Evolutionary conservation across 176 grass and related monocot genomes (phyloP).

Genomic region (Oryza brachyantha): DNA sequence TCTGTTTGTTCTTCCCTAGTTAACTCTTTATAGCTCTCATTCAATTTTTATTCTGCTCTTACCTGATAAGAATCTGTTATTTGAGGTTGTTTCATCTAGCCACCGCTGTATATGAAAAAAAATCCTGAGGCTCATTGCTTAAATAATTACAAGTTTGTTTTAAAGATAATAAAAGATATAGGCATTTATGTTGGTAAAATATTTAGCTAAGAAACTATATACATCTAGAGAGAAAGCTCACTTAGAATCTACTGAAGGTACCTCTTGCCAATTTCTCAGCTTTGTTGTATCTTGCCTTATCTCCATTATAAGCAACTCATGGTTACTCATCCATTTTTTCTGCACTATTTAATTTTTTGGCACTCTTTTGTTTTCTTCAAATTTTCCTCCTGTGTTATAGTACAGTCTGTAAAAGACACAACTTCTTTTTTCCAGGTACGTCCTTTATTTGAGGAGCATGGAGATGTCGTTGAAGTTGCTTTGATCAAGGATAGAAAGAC

Average conservation of each 20-base stretch:
- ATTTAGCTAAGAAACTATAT: slow-evolving; percentile 1
- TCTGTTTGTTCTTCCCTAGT: slow-evolving; percentile 4
- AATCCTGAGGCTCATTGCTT: not conserved
- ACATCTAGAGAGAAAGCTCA: not conserved
- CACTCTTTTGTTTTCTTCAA: slow-evolving; percentile 1
- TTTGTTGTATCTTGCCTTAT: not conserved
- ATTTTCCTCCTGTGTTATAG: not conserved
- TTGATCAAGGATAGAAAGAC: slow-evolving; percentile 97
- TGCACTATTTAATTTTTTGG: not conserved
- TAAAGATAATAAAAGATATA: not conserved
- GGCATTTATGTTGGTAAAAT: not conserved
- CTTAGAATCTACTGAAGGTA: not conserved
- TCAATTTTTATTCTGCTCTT: not conserved
- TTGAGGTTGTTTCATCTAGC: slow-evolving; percentile 1
- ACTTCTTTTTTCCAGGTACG: slow-evolving; percentile 60
- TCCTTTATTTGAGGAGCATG: slow-evolving; percentile 94
- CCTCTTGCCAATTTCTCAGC: not conserved
- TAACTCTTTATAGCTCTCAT: slow-evolving; percentile 15
- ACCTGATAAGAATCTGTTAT: not conserved
- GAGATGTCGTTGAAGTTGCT: slow-evolving; percentile 95
- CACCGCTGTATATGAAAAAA: slow-evolving; percentile 10
- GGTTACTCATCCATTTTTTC: not conserved
- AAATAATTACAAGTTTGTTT: not conserved
- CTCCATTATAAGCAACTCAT: not conserved
- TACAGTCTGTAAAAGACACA: slow-evolving; percentile 16